phyloP scores from a whole-genome alignment of 2,329 filamentous ascomycete species.

The Nectriaceae sp. region DNA sequence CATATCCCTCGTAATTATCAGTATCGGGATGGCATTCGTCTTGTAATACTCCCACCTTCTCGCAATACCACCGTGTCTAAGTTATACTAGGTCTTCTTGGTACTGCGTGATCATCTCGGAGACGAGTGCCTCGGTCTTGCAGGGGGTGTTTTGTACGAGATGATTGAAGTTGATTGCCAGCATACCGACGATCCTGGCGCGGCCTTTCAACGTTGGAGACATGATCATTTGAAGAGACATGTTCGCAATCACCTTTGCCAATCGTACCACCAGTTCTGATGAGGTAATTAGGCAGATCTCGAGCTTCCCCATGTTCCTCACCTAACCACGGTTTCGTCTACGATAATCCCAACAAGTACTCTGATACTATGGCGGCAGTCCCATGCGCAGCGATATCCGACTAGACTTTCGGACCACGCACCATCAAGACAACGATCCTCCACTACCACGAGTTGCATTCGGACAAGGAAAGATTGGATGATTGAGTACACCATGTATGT shows the following conservation, averaged over 20 bases:
- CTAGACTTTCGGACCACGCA: constrained; percentile 42
- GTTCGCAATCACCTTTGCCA: constrained; percentile 26
- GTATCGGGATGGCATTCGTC: constrained; percentile 46
- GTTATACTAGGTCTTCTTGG: constrained; percentile 39
- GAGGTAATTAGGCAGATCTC: constrained; percentile 37
- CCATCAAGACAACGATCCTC: constrained; percentile 13
- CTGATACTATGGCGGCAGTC: constrained; percentile 39
- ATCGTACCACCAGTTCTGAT: constrained; percentile 6
- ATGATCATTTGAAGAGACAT: constrained; percentile 46
- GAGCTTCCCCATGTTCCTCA: constrained; percentile 50
- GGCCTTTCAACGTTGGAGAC: constrained; percentile 48
- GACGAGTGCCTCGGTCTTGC: constrained; percentile 47
- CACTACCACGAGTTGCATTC: constrained; percentile 28
- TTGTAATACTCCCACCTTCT: constrained; percentile 30
- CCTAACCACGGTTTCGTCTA: constrained; percentile 46
- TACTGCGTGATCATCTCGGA: constrained; percentile 45
- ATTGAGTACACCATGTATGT: constrained; percentile 46
- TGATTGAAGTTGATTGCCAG: constrained; percentile 48
- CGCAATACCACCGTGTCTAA: constrained; percentile 1
- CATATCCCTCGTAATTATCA: constrained; percentile 48
- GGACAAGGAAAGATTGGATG: constrained; percentile 42
- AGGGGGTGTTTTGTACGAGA: constrained; percentile 47
- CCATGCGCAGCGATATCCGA: constrained; percentile 41
- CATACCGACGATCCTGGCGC: constrained; percentile 47
- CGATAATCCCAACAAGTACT: constrained; percentile 40